These are phyloP conservation scores for Chaetomiaceae sp. DNA, from an alignment of 2,329 filamentous ascomycete species.

Conservation along the genomic window DNA sequence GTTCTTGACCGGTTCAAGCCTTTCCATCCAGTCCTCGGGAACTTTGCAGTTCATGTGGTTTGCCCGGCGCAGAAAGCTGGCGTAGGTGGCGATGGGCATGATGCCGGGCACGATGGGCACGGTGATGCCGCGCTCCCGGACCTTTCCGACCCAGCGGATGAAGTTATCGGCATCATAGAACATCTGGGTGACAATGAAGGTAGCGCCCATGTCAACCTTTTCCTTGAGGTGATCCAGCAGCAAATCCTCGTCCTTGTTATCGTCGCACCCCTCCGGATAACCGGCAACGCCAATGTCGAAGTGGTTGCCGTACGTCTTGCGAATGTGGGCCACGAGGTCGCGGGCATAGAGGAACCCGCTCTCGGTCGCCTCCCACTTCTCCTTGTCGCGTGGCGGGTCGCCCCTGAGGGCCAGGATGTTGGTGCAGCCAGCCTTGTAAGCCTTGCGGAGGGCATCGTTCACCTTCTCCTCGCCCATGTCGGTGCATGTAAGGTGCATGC, in stretches of 20 bases:
- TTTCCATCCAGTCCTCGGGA: constrained; percentile 73
- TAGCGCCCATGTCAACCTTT: constrained; percentile 90
- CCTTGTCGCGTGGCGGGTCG: constrained; percentile 88
- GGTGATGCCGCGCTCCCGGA: constrained; percentile 77
- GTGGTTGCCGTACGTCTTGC: constrained; percentile 73
- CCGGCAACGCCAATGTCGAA: constrained; percentile 98
- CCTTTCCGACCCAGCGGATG: constrained; percentile 81
- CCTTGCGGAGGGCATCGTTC: constrained; percentile 78
- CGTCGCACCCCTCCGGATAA: constrained; percentile 92
- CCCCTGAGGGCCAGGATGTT: constrained; percentile 94
- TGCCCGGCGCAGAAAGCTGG: constrained; percentile 82
- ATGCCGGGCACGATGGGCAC: constrained; percentile 72
- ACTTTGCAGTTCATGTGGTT: constrained; percentile 87
- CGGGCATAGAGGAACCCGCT: constrained; percentile 87
- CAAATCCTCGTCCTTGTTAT: constrained; percentile 79
- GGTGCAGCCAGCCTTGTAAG: constrained; percentile 92
- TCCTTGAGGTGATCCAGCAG: constrained; percentile 92
- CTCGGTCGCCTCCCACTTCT: constrained; percentile 86
- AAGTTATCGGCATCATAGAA: constrained; percentile 98
- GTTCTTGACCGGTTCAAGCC: constrained; percentile 90
- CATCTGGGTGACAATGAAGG: constrained; percentile 98
- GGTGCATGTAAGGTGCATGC: constrained; percentile 98
- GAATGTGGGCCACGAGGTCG: constrained; percentile 77
- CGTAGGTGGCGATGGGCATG: constrained; percentile 94
- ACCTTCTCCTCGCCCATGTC: constrained; percentile 95